Conservation (phyloP, 2,329 filamentous ascomycete species). For the Fusarium pseudocircinatum region DNA sequence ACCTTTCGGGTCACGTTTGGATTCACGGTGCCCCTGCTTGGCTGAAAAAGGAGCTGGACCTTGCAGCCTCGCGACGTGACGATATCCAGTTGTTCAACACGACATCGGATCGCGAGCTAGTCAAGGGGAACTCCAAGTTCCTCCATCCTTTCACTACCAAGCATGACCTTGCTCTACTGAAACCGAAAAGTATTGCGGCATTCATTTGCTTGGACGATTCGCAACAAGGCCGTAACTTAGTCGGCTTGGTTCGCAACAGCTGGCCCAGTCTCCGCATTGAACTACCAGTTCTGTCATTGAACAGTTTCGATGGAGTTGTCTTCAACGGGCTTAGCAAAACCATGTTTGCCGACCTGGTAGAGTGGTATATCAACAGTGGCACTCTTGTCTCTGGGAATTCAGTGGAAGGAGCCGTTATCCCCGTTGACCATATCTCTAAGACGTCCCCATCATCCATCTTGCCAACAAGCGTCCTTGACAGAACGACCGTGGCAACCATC, state of each 20-base stretch:
- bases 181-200: no score
- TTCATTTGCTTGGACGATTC: background rate
- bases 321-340: background rate
- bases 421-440: background rate
- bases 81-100: background rate
- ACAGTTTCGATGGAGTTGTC: background rate
- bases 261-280: background rate
- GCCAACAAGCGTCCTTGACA: background rate
- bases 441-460: rapidly evolving
- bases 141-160: background rate
- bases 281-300: background rate
- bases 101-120: background rate
- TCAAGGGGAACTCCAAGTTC: background rate
- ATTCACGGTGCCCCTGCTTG: background rate
- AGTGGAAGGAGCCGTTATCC: background rate
- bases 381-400: no score
- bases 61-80: background rate
- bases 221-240: background rate
- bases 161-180: background rate
- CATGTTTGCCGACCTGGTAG: background rate
- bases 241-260: background rate
- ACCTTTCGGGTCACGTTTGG: background rate
- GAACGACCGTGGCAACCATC: background rate
- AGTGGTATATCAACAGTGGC: background rate
- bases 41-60: background rate